Percentiles rank a stretch among this genome's conserved stretches.
phyloP scores from a whole-genome alignment of 345 rosid species.

The Brassica incana region DNA sequence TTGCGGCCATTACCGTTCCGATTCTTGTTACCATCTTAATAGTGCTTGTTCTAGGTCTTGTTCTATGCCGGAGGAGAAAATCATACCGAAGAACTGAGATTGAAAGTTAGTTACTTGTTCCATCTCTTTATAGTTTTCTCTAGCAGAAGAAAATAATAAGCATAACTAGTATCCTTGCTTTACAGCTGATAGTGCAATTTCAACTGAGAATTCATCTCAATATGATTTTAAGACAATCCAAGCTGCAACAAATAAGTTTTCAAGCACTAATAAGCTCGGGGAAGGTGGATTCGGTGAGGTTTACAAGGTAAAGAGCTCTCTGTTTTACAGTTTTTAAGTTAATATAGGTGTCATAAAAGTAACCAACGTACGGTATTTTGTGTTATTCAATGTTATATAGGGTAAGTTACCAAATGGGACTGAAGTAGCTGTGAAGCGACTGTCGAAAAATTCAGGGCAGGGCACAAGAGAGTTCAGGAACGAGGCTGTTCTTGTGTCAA shows the following conservation, averaged over 20 bases:
- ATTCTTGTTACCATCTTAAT: not conserved
- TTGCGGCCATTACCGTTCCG: not conserved
- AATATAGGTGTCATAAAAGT: not conserved
- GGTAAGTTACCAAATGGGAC: not conserved
- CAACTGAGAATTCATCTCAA: not conserved
- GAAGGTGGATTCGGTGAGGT: not conserved
- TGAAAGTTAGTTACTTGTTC: not conserved
- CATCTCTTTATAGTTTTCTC: not conserved
- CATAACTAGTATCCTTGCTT: not conserved
- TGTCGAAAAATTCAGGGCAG: not conserved
- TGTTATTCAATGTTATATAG: not conserved
- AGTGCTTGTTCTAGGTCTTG: not conserved
- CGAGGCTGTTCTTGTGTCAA: not conserved
- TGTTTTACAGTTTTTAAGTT: not conserved
- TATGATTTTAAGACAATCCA: not conserved
- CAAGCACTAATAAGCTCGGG: not conserved
- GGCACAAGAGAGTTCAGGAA: not conserved
- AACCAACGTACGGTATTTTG: not conserved
- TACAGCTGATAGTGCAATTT: not conserved
- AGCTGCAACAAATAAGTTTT: not conserved
- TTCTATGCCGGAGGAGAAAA: constrained; percentile 1
- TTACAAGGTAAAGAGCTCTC: not conserved
- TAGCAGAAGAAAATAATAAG: not conserved
- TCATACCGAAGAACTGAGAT: not conserved
- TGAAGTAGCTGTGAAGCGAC: not conserved